These are phyloP conservation scores for Melastoma candidum DNA, from an alignment of 441 rosid genomes.

Conservation along the genomic window DNA sequence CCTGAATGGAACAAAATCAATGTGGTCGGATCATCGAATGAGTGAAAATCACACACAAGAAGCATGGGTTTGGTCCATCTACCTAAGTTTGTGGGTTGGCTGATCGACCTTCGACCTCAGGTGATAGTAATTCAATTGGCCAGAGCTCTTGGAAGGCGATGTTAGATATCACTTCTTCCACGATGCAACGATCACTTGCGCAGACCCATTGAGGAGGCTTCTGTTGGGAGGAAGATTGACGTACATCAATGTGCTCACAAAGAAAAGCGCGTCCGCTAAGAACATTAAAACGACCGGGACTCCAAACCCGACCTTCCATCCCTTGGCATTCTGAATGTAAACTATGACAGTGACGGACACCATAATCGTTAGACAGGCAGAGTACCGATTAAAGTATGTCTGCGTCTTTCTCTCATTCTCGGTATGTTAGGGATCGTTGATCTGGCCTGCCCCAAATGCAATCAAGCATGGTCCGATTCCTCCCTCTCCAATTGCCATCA, in stretches of 20 bases:
- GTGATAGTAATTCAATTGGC: constrained; percentile 16
- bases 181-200: constrained; percentile 15
- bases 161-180: constrained; percentile 20
- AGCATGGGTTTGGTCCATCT: not conserved
- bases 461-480: constrained; percentile 41
- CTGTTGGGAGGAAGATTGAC: constrained; percentile 22
- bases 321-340: constrained; percentile 21
- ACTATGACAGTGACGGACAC: constrained; percentile 22
- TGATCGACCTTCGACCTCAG: constrained; percentile 22
- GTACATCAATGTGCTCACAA: constrained; percentile 25
- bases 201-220: constrained; percentile 27
- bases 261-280: constrained; percentile 16
- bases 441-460: constrained; percentile 46
- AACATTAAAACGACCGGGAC: constrained; percentile 31
- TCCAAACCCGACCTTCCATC: constrained; percentile 35
- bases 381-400: constrained; percentile 48
- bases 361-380: constrained; percentile 30
- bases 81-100: constrained; percentile 58
- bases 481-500: constrained; percentile 47
- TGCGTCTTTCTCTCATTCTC: constrained; percentile 23
- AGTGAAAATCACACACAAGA: too few relatives aligned
- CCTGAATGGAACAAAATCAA: too few relatives aligned
- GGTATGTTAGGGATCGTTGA: constrained; percentile 24
- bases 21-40: too few relatives aligned
- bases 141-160: constrained; percentile 13